Evolutionary conservation across 768 basidiomycete species (phyloP).

Genomic region (Gautieria morchelliformis): DNA sequence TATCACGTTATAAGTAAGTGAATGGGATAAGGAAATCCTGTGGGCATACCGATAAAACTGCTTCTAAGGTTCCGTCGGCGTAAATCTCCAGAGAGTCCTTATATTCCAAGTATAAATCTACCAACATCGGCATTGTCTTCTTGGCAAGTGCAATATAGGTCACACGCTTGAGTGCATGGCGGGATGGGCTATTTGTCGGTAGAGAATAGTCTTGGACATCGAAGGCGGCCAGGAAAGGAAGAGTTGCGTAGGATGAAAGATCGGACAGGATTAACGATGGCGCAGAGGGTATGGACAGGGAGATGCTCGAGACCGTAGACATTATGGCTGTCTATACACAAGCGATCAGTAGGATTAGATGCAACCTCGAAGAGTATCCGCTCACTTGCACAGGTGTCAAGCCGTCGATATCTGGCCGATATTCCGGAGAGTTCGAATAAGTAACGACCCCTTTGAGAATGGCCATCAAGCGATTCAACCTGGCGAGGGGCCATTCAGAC

Average conservation of each 20-base stretch:
- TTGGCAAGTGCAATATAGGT: slow-evolving; percentile 90
- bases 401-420: slow-evolving; percentile 77
- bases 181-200: slow-evolving; percentile 19
- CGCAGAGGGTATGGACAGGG: slow-evolving; percentile 49
- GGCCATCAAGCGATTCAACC: slow-evolving; percentile 58
- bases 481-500: slow-evolving; percentile 56
- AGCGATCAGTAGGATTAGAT: slow-evolving; percentile 11
- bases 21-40: neutral
- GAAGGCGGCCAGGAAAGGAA: slow-evolving; percentile 82
- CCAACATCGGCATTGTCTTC: slow-evolving; percentile 74
- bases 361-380: neutral
- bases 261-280: slow-evolving; percentile 74
- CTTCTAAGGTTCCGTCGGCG: slow-evolving; percentile 74
- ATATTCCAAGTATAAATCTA: slow-evolving; percentile 66
- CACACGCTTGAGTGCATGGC: slow-evolving; percentile 49
- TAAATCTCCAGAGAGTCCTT: slow-evolving; percentile 55
- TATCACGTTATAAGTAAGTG: slow-evolving; percentile 17
- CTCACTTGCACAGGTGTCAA: slow-evolving; percentile 73
- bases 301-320: slow-evolving; percentile 58
- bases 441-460: slow-evolving; percentile 78
- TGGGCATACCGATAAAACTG: slow-evolving; percentile 58
- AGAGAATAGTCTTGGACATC: slow-evolving; percentile 27
- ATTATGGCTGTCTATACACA: slow-evolving; percentile 53
- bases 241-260: slow-evolving; percentile 72
- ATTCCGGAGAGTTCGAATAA: slow-evolving; percentile 76